These are phyloP conservation scores for Helichrysum umbraculigerum DNA, from an alignment of 129 eudicot genomes.

Conservation along the genomic window DNA sequence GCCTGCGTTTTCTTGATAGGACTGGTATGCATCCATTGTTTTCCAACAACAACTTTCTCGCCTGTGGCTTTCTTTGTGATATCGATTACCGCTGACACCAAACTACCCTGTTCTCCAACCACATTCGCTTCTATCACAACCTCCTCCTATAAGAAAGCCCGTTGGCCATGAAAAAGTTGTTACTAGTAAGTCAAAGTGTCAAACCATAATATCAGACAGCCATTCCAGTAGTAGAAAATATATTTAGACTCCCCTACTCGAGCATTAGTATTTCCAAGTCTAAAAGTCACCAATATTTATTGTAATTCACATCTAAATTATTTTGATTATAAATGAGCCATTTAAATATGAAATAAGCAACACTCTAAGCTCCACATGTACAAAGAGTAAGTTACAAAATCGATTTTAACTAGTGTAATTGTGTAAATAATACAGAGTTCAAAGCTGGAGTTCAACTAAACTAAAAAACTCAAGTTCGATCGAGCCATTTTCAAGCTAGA, in stretches of 20 bases:
- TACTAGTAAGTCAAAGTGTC: not conserved
- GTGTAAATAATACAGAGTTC: too few relatives aligned
- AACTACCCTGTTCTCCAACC: constrained; percentile 24
- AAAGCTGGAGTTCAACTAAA: not conserved
- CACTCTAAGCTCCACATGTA: not conserved
- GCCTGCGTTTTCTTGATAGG: constrained; percentile 23
- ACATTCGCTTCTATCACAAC: constrained; percentile 36
- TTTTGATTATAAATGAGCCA: too few relatives aligned
- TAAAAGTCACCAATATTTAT: not conserved
- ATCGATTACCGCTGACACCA: constrained; percentile 26
- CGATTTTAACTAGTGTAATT: not conserved
- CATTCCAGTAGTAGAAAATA: not conserved
- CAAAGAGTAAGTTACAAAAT: not conserved
- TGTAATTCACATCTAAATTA: not conserved
- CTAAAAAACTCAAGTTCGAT: too few relatives aligned
- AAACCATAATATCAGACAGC: not conserved
- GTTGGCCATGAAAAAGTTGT: not conserved
- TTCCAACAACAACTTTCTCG: constrained; percentile 25
- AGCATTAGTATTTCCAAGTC: not conserved
- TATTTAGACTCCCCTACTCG: not conserved
- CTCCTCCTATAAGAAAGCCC: constrained; percentile 22
- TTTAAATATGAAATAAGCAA: not conserved
- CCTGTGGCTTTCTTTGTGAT: constrained; percentile 29
- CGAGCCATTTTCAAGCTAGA: not conserved
- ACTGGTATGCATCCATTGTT: constrained; percentile 34